Evolutionary conservation across 2,329 filamentous ascomycete species (phyloP), one percentile per base, ranked within the genome.

Genomic region (Fusarium heterosporum): DNA sequence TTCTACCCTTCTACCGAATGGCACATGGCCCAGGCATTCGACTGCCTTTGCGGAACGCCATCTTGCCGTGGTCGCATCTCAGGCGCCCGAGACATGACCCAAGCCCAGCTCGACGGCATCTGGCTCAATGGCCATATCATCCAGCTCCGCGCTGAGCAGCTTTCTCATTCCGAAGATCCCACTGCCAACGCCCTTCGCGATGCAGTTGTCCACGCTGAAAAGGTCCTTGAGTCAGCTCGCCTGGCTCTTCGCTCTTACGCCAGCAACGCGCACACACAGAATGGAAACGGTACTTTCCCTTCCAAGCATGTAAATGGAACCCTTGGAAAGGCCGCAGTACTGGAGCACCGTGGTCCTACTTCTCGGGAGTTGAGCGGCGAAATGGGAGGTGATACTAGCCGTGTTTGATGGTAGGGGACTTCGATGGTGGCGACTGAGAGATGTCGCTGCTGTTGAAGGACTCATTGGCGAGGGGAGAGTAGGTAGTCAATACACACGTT

Each of bases 1-100:
- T 93, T 92, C 78, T 93, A 93, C 71, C 89, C 90, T 6, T 91
- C 88, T 53, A 92, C 89, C 2, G 90, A 93, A 78, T 93, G 89
- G 89, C 73, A 82, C 72, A 92, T 93, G 90, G 87, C 87, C 30
- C 90, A 92, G 80, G 84, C 88, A 6, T 93, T 93, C 74, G 78
- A 85, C 61, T 93, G 90, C 75, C 80, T 85, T 60, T 93, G 90
- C 74, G 82, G 83, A 63, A 82, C 81, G 6, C 68, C 80, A 1
- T 78, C 79, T 19, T 93, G 90, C 78, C 82, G 83, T 51, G 89
- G 89, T 16, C 81, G 77, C 65, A 90, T 93, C 65, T 76, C 79
- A 41, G 90, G 90, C 16, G 90, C 90, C 13, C 83, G 81, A 70
- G 82, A 87, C 71, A 89, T 92, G 85, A 72, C 78, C 7, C 68